Percentiles rank a stretch among this genome's conserved stretches.
These are phyloP conservation scores for Fusarium sp. DNA, from an alignment of 2,329 filamentous ascomycete genomes.

Conservation along the genomic window DNA sequence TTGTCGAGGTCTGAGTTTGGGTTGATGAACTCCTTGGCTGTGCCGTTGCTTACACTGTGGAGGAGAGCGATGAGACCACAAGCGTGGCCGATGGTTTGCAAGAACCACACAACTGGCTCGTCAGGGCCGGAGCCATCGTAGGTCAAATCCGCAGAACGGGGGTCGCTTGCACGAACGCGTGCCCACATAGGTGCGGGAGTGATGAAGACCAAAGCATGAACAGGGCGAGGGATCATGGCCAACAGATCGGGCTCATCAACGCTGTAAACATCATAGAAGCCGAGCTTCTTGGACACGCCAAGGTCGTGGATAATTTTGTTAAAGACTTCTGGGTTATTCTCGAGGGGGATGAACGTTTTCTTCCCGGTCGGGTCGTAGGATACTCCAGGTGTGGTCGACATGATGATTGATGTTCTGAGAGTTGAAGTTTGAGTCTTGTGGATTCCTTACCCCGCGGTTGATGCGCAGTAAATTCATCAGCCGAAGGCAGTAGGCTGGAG, in stretches of 20 bases:
- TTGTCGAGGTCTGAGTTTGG: slow-evolving; percentile 68
- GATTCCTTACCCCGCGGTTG: slow-evolving; percentile 20
- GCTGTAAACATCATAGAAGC: slow-evolving; percentile 87
- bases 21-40: slow-evolving; percentile 68
- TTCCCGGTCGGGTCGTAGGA: slow-evolving; percentile 39
- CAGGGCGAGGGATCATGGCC: slow-evolving; percentile 79
- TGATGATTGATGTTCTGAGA: slow-evolving; percentile 14
- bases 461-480: slow-evolving; percentile 1
- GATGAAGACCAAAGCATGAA: slow-evolving; percentile 83
- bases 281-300: slow-evolving; percentile 76
- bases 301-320: slow-evolving; percentile 78
- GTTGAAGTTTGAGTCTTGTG: neutral
- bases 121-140: slow-evolving; percentile 55
- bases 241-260: slow-evolving; percentile 85
- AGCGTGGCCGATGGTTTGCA: slow-evolving; percentile 86
- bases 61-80: slow-evolving; percentile 86
- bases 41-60: slow-evolving; percentile 81
- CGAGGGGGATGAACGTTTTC: slow-evolving; percentile 60
- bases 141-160: slow-evolving; percentile 46
- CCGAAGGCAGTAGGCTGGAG: slow-evolving; percentile 8
- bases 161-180: slow-evolving; percentile 52
- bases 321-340: slow-evolving; percentile 84
- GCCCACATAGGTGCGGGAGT: slow-evolving; percentile 74
- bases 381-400: slow-evolving; percentile 37
- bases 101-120: slow-evolving; percentile 85